These are phyloP conservation scores for Ogataea pini DNA, from an alignment of 805 yeast species.

Conservation along the genomic window DNA sequence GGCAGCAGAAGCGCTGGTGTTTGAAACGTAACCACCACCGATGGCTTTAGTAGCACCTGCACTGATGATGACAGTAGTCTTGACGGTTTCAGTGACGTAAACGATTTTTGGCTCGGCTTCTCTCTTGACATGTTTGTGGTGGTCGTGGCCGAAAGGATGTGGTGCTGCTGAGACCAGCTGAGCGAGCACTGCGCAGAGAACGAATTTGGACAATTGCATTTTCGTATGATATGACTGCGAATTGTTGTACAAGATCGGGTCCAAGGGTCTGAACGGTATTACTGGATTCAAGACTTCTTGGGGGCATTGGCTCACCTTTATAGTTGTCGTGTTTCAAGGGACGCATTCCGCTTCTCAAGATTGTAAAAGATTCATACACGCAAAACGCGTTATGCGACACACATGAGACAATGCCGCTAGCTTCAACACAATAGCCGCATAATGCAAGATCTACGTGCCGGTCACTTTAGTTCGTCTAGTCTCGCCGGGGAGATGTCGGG, in stretches of 20 bases:
- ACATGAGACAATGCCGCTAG: background rate
- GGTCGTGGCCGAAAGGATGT: conserved; percentile 14
- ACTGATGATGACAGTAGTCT: conserved; percentile 26
- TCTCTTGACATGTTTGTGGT: conserved; percentile 21
- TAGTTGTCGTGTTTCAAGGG: conserved; percentile 6
- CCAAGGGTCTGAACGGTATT: background rate
- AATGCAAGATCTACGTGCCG: background rate
- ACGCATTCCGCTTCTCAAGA: conserved; percentile 3
- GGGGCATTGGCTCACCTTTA: background rate
- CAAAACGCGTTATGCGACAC: conserved; percentile 6
- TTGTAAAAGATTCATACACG: background rate
- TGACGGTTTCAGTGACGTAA: conserved; percentile 27
- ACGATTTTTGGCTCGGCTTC: conserved; percentile 23
- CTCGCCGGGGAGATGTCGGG: background rate
- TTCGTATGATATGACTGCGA: background rate
- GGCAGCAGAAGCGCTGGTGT: conserved; percentile 11
- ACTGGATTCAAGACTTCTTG: background rate
- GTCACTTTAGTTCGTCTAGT: background rate
- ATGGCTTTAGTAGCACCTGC: conserved; percentile 24
- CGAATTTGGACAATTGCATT: conserved; percentile 23
- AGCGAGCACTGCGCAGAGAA: conserved; percentile 23
- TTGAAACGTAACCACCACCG: conserved; percentile 13
- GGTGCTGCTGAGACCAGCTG: conserved; percentile 29
- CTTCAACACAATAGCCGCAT: background rate
- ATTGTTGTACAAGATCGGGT: background rate